Percentiles rank a stretch among this genome's conserved stretches.
Evolutionary conservation across 2,329 filamentous ascomycete species (phyloP).

Genomic region (Aspergillus flavus): DNA sequence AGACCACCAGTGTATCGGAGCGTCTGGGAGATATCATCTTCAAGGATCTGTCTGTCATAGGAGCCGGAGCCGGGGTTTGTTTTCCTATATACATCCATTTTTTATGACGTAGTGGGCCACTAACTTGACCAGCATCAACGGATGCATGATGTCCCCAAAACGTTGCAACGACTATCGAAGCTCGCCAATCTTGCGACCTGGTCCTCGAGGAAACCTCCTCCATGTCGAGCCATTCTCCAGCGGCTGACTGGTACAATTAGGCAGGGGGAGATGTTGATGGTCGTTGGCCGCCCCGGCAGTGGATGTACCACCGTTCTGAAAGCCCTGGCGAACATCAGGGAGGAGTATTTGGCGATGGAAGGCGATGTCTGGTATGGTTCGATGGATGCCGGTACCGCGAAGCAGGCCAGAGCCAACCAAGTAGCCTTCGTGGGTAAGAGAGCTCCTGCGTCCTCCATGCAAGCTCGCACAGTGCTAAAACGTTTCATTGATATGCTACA

Average conservation of each 20-base stretch:
- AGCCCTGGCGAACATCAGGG: conserved; percentile 65
- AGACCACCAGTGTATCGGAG: neutral
- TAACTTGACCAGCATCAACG: neutral
- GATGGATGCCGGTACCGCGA: neutral
- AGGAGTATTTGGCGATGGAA: conserved; percentile 57
- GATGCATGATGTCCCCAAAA: neutral
- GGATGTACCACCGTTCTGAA: conserved; percentile 71
- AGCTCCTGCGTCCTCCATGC: neutral
- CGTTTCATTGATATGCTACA: neutral
- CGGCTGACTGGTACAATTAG: neutral
- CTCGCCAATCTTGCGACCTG: neutral
- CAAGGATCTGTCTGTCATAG: neutral
- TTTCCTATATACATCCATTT: neutral
- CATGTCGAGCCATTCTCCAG: neutral
- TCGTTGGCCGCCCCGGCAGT: conserved; percentile 73
- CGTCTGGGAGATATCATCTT: neutral
- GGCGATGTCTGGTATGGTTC: conserved; percentile 61
- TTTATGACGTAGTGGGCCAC: neutral
- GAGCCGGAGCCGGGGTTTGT: neutral
- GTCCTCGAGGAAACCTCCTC: neutral
- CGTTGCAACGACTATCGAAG: neutral
- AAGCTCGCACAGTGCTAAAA: neutral
- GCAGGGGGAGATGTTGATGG: conserved; percentile 70
- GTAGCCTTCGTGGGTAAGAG: neutral
- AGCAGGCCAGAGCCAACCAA: neutral